Conservation (phyloP, 768 basidiomycete species). For the Pulveroboletus sp. region DNA sequence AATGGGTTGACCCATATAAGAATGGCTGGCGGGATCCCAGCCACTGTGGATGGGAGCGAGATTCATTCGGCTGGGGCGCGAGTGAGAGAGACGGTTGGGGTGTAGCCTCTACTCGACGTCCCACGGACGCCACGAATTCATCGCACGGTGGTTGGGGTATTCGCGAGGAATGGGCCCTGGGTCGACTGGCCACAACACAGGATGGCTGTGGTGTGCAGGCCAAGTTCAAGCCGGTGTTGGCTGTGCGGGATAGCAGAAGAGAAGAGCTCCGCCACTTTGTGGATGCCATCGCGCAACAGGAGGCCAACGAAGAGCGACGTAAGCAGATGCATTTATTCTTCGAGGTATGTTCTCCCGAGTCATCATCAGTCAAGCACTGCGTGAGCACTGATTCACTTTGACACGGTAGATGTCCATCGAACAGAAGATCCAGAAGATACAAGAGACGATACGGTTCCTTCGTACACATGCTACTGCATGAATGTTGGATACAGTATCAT, state of each 20-base stretch:
- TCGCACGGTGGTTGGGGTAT: conserved; percentile 19
- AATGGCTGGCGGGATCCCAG: conserved; percentile 11
- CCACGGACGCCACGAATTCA: conserved; percentile 22
- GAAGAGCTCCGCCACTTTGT: conserved; percentile 37
- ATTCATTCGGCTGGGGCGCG: background rate
- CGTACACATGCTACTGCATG: conserved; percentile 15
- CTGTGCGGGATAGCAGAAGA: conserved; percentile 1
- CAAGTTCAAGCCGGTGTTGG: background rate
- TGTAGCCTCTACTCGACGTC: background rate
- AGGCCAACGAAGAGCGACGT: conserved; percentile 38
- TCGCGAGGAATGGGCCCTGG: conserved; percentile 14
- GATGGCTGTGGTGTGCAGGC: background rate
- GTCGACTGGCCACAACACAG: background rate
- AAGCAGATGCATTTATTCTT: conserved; percentile 49
- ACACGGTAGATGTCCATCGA: conserved; percentile 50
- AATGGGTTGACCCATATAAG: conserved; percentile 10
- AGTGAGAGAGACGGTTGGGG: conserved; percentile 15
- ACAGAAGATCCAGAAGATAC: conserved; percentile 49
- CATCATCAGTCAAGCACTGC: background rate
- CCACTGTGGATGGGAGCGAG: conserved; percentile 8
- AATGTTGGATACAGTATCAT: too few relatives aligned
- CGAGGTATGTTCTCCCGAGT: conserved; percentile 35
- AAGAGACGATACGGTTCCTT: conserved; percentile 44
- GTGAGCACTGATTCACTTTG: background rate
- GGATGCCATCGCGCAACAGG: conserved; percentile 42